Conservation (phyloP, 2,329 filamentous ascomycete genomes). For the Colletotrichum filicis region DNA sequence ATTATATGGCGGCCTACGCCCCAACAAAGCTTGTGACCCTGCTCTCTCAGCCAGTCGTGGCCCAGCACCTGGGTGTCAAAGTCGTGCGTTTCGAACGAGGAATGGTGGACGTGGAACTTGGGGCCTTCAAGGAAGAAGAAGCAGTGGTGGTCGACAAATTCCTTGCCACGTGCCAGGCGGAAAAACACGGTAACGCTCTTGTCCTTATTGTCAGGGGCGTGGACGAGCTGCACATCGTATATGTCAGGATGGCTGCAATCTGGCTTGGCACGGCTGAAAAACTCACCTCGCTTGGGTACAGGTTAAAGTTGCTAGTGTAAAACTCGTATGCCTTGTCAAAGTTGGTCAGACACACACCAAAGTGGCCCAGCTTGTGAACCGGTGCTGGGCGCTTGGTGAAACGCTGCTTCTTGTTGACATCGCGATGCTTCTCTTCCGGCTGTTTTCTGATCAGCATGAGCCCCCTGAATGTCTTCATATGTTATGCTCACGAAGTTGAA, state of each 20-base stretch:
- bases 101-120: slow-evolving; percentile 71
- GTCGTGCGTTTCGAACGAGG: slow-evolving; percentile 76
- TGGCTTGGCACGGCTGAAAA: background rate
- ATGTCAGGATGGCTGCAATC: background rate
- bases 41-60: slow-evolving; percentile 73
- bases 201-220: slow-evolving; percentile 32
- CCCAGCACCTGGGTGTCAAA: slow-evolving; percentile 77
- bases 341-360: slow-evolving; percentile 63
- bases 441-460: slow-evolving; percentile 29
- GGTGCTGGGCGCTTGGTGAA: slow-evolving; percentile 59
- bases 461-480: background rate
- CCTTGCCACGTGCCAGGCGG: slow-evolving; percentile 54
- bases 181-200: slow-evolving; percentile 58
- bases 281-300: slow-evolving; percentile 59
- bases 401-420: slow-evolving; percentile 58
- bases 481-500: slow-evolving; percentile 55
- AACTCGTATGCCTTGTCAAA: slow-evolving; percentile 61
- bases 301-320: slow-evolving; percentile 61
- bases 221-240: slow-evolving; percentile 32
- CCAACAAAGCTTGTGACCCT: slow-evolving; percentile 75
- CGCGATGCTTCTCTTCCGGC: slow-evolving; percentile 54
- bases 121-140: slow-evolving; percentile 62
- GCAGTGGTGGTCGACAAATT: slow-evolving; percentile 61
- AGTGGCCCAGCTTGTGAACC: slow-evolving; percentile 66
- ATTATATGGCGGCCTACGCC: slow-evolving; percentile 77